Evolutionary conservation across 2,329 filamentous ascomycete species (phyloP).

Genomic region (Aspergillus sojae): DNA sequence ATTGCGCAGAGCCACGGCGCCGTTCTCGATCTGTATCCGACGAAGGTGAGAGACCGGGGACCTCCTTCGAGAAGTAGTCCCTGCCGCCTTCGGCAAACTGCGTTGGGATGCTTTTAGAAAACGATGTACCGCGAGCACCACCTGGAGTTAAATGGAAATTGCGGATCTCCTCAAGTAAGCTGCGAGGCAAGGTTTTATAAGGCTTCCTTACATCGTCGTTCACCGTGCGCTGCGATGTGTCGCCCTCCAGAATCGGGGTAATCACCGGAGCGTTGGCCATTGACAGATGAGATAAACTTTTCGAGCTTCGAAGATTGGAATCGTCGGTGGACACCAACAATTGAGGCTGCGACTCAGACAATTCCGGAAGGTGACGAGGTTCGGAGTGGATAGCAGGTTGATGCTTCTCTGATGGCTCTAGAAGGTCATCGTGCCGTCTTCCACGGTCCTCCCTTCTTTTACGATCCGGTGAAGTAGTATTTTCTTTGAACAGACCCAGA

Average conservation of each 20-base stretch:
- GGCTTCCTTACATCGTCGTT: slow-evolving; percentile 28
- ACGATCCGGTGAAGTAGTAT: slow-evolving; percentile 57
- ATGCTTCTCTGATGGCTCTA: slow-evolving; percentile 20
- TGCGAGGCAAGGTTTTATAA: slow-evolving; percentile 48
- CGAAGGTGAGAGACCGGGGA: slow-evolving; percentile 21
- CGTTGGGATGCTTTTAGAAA: slow-evolving; percentile 45
- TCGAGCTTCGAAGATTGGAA: slow-evolving; percentile 24
- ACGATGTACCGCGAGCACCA: slow-evolving; percentile 48
- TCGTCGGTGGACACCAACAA: slow-evolving; percentile 14
- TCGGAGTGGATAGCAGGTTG: slow-evolving; percentile 14
- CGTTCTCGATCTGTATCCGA: slow-evolving; percentile 28
- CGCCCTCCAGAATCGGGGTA: slow-evolving; percentile 15
- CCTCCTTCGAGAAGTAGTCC: slow-evolving; percentile 31
- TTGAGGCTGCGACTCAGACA: slow-evolving; percentile 17
- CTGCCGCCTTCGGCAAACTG: slow-evolving; percentile 37
- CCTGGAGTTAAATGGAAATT: slow-evolving; percentile 57
- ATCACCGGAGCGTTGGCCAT: slow-evolving; percentile 28
- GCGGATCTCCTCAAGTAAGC: slow-evolving; percentile 59
- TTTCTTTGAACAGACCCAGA: slow-evolving; percentile 66
- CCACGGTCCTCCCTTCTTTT: slow-evolving; percentile 52
- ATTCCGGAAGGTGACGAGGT: slow-evolving; percentile 14
- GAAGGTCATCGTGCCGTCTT: slow-evolving; percentile 37
- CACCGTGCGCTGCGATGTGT: slow-evolving; percentile 13
- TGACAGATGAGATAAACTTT: slow-evolving; percentile 32
- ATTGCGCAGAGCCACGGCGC: slow-evolving; percentile 28